Evolutionary conservation across 805 yeast species (phyloP).

Genomic region (Candida hispaniensis): DNA sequence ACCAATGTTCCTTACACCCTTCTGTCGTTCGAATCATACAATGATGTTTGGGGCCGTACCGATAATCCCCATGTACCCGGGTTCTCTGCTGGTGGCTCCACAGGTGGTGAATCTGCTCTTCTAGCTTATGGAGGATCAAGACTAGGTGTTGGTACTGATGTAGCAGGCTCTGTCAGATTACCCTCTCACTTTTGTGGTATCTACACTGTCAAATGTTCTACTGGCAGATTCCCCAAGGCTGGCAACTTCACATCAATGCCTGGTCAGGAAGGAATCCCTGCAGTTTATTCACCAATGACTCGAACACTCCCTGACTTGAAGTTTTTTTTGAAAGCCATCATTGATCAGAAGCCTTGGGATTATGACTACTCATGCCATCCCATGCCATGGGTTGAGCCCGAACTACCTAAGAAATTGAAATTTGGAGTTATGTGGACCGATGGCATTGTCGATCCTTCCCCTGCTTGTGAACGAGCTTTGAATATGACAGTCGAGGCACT

Average conservation of each 20-base stretch:
- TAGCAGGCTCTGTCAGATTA: conserved; percentile 46
- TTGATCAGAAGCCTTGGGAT: conserved; percentile 46
- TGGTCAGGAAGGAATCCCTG: conserved; percentile 38
- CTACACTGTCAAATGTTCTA: conserved; percentile 42
- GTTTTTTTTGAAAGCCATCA: conserved; percentile 37
- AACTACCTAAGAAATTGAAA: conserved; percentile 33
- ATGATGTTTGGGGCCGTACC: conserved; percentile 43
- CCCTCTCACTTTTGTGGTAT: conserved; percentile 46
- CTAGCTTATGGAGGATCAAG: conserved; percentile 39
- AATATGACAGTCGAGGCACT: conserved; percentile 33
- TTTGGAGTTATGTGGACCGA: conserved; percentile 41
- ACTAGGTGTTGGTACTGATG: conserved; percentile 46
- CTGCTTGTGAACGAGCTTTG: conserved; percentile 37
- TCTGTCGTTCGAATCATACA: conserved; percentile 46
- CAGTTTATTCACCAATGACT: conserved; percentile 38
- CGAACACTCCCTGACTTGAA: conserved; percentile 40
- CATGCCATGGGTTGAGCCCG: conserved; percentile 39
- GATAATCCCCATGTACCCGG: conserved; percentile 40
- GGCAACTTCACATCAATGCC: conserved; percentile 34
- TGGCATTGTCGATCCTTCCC: conserved; percentile 41
- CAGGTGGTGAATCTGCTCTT: conserved; percentile 44
- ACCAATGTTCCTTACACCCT: conserved; percentile 47
- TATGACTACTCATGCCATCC: conserved; percentile 40
- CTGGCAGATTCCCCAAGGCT: conserved; percentile 38
- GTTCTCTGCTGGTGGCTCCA: conserved; percentile 43